Conservation (phyloP, 352 stramenopile genomes). For the Labyrinthula sp. region DNA sequence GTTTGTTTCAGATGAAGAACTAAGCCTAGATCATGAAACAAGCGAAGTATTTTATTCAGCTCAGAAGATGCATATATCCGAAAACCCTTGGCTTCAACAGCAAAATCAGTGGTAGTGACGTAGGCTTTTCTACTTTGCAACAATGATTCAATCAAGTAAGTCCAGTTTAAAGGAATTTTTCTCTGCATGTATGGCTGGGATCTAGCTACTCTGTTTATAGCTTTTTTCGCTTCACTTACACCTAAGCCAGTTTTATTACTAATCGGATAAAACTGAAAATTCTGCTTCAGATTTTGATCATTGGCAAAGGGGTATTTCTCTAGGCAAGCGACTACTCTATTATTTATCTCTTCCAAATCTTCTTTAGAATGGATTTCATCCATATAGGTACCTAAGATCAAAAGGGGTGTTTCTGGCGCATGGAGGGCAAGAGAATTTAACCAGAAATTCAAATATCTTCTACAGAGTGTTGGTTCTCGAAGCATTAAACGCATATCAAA, state of each 20-base stretch:
- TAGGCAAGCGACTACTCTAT: neutral
- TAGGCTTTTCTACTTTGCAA: slow-evolving; percentile 1
- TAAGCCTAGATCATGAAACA: slow-evolving; percentile 21
- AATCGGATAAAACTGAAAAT: slow-evolving; percentile 15
- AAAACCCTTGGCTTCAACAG: neutral
- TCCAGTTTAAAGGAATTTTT: slow-evolving; percentile 22
- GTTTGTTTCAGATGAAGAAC: slow-evolving; percentile 16
- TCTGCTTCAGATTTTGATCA: slow-evolving; percentile 2
- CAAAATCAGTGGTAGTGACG: slow-evolving; percentile 1
- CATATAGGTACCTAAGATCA: slow-evolving; percentile 18
- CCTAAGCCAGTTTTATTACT: slow-evolving; percentile 8
- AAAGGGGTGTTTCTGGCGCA: slow-evolving; percentile 3
- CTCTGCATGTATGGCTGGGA: slow-evolving; percentile 12
- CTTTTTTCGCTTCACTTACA: neutral
- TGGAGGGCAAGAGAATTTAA: slow-evolving; percentile 24
- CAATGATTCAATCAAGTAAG: slow-evolving; percentile 10
- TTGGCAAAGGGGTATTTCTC: slow-evolving; percentile 1
- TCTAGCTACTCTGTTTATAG: neutral
- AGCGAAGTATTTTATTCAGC: slow-evolving; percentile 10
- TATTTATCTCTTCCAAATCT: slow-evolving; percentile 11
- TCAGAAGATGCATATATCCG: no score
- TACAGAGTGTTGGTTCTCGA: neutral
- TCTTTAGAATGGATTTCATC: no score
- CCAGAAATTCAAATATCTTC: slow-evolving; percentile 21
- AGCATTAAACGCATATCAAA: slow-evolving; percentile 19